phyloP scores from a whole-genome alignment of 352 stramenopile species.

The Sclerospora graminicola region DNA sequence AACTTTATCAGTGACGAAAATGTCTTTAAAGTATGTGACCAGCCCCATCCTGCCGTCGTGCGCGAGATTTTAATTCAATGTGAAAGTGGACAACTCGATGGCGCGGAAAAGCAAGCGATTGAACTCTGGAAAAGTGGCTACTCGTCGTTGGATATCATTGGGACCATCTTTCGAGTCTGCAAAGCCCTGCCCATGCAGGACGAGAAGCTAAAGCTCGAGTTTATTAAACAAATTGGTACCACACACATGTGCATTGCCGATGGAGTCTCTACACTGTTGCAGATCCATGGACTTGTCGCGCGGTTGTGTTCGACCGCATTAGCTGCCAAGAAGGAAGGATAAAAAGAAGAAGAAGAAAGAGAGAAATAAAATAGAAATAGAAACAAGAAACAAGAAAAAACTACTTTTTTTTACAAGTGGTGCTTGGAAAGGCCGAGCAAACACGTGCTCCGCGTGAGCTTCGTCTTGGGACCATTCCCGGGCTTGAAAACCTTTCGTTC shows the following conservation, averaged over 20 bases:
- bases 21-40: slow-evolving; percentile 94
- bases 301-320: slow-evolving; percentile 44
- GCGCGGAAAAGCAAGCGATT: slow-evolving; percentile 67
- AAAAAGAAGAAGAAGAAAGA: too few relatives aligned
- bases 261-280: slow-evolving; percentile 85
- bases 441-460: slow-evolving; percentile 64
- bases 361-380: too few relatives aligned
- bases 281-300: slow-evolving; percentile 91
- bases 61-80: slow-evolving; percentile 57
- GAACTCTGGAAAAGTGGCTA: slow-evolving; percentile 87
- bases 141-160: slow-evolving; percentile 95
- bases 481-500: slow-evolving; percentile 68
- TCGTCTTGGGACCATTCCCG: slow-evolving; percentile 51
- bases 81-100: slow-evolving; percentile 74
- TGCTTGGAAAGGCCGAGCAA: slow-evolving; percentile 72
- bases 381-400: too few relatives aligned
- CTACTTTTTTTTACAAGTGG: slow-evolving; percentile 51
- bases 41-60: slow-evolving; percentile 90
- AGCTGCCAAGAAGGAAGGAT: slow-evolving; percentile 13
- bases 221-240: slow-evolving; percentile 83
- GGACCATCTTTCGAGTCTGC: slow-evolving; percentile 94
- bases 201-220: slow-evolving; percentile 81
- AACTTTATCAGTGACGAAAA: slow-evolving; percentile 92
- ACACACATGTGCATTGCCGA: slow-evolving; percentile 95
- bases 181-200: slow-evolving; percentile 78